Conservation (phyloP, 1,284 basidiomycete genomes). For the Pseudomicrostroma phylloplanum region DNA sequence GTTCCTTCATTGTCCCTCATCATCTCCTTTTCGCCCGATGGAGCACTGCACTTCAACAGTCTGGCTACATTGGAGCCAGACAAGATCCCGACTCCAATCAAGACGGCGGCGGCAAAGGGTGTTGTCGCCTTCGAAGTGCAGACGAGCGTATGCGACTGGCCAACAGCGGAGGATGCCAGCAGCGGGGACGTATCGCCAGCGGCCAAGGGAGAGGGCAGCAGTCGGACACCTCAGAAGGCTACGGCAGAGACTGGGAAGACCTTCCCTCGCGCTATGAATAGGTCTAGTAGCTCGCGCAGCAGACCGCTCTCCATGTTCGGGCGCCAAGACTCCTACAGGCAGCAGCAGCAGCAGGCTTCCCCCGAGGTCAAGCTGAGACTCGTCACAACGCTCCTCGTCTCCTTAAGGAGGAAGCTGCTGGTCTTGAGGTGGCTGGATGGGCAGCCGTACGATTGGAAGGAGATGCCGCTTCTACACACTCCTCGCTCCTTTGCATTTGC, state of each 20-base stretch:
- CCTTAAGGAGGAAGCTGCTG: constrained; percentile 75
- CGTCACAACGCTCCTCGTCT: constrained; percentile 73
- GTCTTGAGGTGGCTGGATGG: constrained; percentile 78
- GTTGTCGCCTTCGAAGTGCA: constrained; percentile 74
- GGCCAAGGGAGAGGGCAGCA: neutral
- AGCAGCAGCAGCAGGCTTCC: constrained; percentile 7
- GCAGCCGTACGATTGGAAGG: constrained; percentile 70
- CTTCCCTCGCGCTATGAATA: constrained; percentile 2
- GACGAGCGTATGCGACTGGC: constrained; percentile 55
- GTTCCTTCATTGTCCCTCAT: constrained; percentile 8
- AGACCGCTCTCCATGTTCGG: constrained; percentile 15
- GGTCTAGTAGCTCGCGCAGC: neutral
- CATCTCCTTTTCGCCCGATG: constrained; percentile 5
- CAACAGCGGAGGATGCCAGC: neutral
- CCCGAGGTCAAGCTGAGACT: constrained; percentile 32
- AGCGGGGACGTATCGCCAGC: neutral
- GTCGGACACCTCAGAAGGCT: neutral
- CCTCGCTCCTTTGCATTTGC: constrained; percentile 69
- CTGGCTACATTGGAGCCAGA: constrained; percentile 1
- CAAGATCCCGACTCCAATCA: neutral
- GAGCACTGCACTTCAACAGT: neutral
- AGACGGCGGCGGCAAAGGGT: constrained; percentile 57
- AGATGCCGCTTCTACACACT: constrained; percentile 74
- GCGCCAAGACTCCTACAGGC: constrained; percentile 12
- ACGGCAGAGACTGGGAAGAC: constrained; percentile 1